Conservation (phyloP, 768 basidiomycete genomes). For the Asterophora lycoperdoides region DNA sequence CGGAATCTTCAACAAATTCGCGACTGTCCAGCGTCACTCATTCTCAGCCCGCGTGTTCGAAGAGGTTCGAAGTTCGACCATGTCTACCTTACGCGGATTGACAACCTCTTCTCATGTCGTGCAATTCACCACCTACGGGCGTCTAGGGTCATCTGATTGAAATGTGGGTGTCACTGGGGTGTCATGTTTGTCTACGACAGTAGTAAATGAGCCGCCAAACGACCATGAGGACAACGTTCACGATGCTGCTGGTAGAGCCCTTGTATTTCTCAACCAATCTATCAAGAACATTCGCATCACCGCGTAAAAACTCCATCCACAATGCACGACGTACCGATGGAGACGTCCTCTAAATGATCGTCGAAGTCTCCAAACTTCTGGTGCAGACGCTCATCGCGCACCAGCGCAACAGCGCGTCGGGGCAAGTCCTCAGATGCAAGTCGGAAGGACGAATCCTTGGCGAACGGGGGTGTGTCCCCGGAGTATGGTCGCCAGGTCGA, state of each 20-base stretch:
- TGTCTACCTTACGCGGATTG: no score
- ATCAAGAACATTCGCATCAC: not conserved
- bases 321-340: slow-evolving; percentile 33
- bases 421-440: slow-evolving; percentile 45
- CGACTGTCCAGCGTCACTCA: no score
- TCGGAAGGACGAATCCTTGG: slow-evolving; percentile 40
- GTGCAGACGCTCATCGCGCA: slow-evolving; percentile 48
- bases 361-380: slow-evolving; percentile 74
- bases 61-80: no score
- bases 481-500: slow-evolving; percentile 47
- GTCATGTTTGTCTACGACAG: no score
- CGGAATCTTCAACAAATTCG: no score
- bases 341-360: slow-evolving; percentile 75
- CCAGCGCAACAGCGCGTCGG: slow-evolving; percentile 41
- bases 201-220: no score
- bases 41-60: no score
- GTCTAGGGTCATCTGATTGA: no score
- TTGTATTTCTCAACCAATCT: slow-evolving; percentile 45
- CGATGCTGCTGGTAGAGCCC: slow-evolving; percentile 30
- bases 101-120: no score
- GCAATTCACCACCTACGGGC: no score
- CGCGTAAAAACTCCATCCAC: slow-evolving; percentile 18
- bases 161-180: no score
- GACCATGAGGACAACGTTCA: no score
- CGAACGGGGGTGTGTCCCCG: slow-evolving; percentile 38